A percentile compares a stretch with the other conserved stretches of the same genome.
These are phyloP conservation scores for Pestalotiopsis sp. DNA, from an alignment of 2,329 filamentous ascomycete species.

Conservation along the genomic window DNA sequence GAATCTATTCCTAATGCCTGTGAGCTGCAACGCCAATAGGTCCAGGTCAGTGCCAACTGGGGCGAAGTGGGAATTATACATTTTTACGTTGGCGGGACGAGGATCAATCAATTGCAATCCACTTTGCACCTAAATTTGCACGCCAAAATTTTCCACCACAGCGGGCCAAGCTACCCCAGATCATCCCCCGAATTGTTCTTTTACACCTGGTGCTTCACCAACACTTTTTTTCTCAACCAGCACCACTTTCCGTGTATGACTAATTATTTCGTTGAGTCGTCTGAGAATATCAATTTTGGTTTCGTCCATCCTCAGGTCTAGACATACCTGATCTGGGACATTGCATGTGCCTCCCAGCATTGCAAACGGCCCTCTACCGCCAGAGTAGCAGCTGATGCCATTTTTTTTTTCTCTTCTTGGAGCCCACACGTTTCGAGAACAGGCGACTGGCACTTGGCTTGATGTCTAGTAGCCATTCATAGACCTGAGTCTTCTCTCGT, in stretches of 20 bases:
- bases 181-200: constrained; percentile 2
- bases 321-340: no score
- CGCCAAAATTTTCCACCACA: background rate
- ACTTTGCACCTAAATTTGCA: background rate
- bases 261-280: no score
- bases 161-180: constrained; percentile 13
- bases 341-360: no score
- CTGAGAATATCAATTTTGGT: no score
- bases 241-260: background rate
- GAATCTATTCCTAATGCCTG: background rate
- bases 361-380: no score
- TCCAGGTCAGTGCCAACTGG: background rate
- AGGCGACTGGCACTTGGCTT: no score
- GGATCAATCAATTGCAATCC: background rate
- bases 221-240: background rate
- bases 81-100: background rate
- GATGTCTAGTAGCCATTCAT: no score
- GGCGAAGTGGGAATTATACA: background rate
- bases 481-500: background rate
- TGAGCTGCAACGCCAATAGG: background rate
- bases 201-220: background rate
- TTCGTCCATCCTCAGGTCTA: no score
- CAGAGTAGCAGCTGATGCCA: no score
- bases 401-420: no score
- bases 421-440: no score